Evolutionary conservation across 176 grass and related monocot genomes (phyloP).

Genomic region (Chloris gayana): DNA sequence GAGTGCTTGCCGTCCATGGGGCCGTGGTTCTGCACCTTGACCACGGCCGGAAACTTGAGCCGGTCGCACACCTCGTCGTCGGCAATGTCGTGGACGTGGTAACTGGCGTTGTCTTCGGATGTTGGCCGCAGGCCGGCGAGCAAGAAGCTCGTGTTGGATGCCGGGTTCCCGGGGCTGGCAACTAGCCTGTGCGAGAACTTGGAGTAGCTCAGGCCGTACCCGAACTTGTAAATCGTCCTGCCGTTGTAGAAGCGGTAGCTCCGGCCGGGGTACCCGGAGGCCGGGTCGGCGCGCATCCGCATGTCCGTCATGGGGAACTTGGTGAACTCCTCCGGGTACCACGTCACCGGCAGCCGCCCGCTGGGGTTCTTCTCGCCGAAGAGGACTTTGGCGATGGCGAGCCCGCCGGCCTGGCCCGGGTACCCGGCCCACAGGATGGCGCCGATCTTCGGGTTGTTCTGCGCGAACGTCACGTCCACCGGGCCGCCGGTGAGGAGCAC

Average conservation of each 20-base stretch:
- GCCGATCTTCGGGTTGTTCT: conserved; percentile 50
- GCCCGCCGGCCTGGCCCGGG: conserved; percentile 63
- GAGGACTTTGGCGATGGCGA: conserved; percentile 61
- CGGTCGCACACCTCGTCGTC: conserved; percentile 20
- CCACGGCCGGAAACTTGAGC: conserved; percentile 41
- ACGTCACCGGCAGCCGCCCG: conserved; percentile 66
- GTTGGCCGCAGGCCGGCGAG: conserved; percentile 7
- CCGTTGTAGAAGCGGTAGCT: conserved; percentile 84
- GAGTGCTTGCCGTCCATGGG: conserved; percentile 70
- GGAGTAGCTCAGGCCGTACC: conserved; percentile 79
- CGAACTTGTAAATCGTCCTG: conserved; percentile 55
- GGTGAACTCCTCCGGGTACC: conserved; percentile 76
- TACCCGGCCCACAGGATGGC: conserved; percentile 74
- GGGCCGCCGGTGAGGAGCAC: conserved; percentile 76
- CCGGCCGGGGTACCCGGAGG: conserved; percentile 62
- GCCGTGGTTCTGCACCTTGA: conserved; percentile 62
- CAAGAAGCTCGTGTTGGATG: background rate
- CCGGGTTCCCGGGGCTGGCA: background rate
- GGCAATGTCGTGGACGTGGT: conserved; percentile 29
- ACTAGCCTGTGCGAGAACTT: conserved; percentile 33
- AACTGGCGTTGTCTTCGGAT: background rate
- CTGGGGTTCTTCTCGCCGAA: conserved; percentile 75
- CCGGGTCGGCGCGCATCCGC: conserved; percentile 64
- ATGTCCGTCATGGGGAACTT: conserved; percentile 76
- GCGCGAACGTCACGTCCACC: conserved; percentile 63